Base-by-base conservation (phyloP, 495 filamentous ascomycete species). In the Hypoxylon lienhwacheense region DNA sequence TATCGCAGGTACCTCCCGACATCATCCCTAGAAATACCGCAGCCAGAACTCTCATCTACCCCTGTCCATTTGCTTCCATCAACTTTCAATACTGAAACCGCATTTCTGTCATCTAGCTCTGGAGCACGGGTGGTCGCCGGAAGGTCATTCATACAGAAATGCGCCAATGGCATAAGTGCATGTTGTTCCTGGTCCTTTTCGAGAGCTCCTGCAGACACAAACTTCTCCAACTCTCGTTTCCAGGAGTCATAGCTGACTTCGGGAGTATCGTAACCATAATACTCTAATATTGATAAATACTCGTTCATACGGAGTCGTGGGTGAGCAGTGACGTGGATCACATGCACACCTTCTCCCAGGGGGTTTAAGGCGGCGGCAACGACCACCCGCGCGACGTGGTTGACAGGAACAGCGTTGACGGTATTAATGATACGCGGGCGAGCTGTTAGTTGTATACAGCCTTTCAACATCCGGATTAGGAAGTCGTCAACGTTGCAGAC, bases 401-500 rank as follows among this genome's bases (percentile, higher is more conserved):
- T 81, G 19, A 97, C 91, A 0, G 93, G 93, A 2, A 96, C 90
- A 66, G 84, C 82, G 72, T 98, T 98, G 64, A 97, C 83, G 0
- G 89, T 91, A 71, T 96, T 98, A 70, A 75, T 65, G 56, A 98
- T 91, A 50, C 81, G 76, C 0, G 93, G 93, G 1, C 86, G 81
- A 19, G 77, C 72, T 0, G 69, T 70, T 0, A 96, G 73, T 67
- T 98, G 93, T 37, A 95, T 80, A 55, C 89, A 95, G 35, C 90
- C 92, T 71, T 96, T 96, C 26, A 87, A 66, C 79, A 97, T 81
- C 37, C 93, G 87, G 44, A 96, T 81, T 16, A 97, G 74, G 77
- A 97, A 97, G 71, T 97, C 92, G 64, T 97, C 92, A 6, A 87
- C 90, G 69, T 86, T 91, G 54, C 82, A 85, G 15, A 85, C 82